A percentile compares a stretch with the other conserved stretches of the same genome.
Conservation (phyloP, 2,329 filamentous ascomycete species). For the Neopestalotiopsis rosae region DNA sequence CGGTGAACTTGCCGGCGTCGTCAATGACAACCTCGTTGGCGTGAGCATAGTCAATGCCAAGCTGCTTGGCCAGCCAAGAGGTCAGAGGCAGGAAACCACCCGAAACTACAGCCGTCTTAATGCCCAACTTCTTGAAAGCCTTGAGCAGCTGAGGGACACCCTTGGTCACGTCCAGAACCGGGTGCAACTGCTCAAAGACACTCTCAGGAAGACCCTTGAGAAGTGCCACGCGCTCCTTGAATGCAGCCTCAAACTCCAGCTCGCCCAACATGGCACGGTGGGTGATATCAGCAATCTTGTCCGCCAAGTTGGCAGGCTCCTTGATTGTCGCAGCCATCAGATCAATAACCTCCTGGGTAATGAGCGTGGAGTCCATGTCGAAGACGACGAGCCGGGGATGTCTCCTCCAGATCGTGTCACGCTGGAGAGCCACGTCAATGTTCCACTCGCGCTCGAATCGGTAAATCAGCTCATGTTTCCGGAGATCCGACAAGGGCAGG, state of each 20-base stretch:
- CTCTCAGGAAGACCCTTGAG: conserved; percentile 80
- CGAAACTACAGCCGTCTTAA: conserved; percentile 88
- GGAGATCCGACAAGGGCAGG: conserved; percentile 70
- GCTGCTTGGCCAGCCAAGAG: conserved; percentile 78
- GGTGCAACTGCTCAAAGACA: conserved; percentile 79
- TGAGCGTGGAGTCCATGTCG: conserved; percentile 98
- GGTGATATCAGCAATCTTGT: conserved; percentile 86
- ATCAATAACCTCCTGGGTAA: conserved; percentile 97
- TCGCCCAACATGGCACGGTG: conserved; percentile 95
- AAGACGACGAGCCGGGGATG: conserved; percentile 91
- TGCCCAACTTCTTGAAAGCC: conserved; percentile 77
- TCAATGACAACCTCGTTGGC: conserved; percentile 83
- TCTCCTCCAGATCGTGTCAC: conserved; percentile 74
- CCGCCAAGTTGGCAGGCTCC: conserved; percentile 73
- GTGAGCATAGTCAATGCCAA: conserved; percentile 86
- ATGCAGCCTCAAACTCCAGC: conserved; percentile 85
- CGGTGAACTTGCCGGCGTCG: conserved; percentile 66
- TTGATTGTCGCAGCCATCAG: conserved; percentile 83
- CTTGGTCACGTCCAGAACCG: conserved; percentile 78
- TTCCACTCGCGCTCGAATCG: conserved; percentile 89
- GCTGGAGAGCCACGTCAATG: conserved; percentile 80
- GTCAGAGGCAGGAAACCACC: conserved; percentile 93
- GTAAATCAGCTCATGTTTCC: conserved; percentile 82
- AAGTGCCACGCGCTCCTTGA: conserved; percentile 80
- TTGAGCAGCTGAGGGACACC: conserved; percentile 78